Base-by-base conservation (phyloP, 495 filamentous ascomycete genomes). In the Penicillium macrosclerotiorum region DNA sequence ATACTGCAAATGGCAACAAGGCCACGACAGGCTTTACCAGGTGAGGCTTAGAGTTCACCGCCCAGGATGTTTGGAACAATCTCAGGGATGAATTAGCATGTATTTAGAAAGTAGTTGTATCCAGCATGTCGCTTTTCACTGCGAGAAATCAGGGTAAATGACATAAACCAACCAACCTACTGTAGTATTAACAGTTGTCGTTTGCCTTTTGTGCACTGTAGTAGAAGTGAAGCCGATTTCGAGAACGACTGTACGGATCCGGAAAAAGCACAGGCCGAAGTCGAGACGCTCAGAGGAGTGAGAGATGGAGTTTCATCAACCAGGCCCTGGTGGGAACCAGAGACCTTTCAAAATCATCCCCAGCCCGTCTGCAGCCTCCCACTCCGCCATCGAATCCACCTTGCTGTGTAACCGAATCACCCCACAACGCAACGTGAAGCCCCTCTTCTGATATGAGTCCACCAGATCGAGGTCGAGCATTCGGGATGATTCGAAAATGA, bases 81-180 rank as follows among this genome's bases (percentile, higher is more conserved):
- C 29, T 31, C 29, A 13, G 29, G 29, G 29, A 31, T 31, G 11
- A 31, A 3, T 31, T 13, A 31, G 29, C 3, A 31, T 31, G 29
- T 31, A 31, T 40, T 40, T 25, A 40, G 19, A 17, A 40, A 42
- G 39, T 31, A 31, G 39, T 33, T 42, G 39, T 42, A 16, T n/a
- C 33, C 33, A 17, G 39, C 26, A 31, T 31, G 18, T 27, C 16
- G 29, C 29, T 19, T 33, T 17, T 17, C 33, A 18, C 32, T 9
- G 39, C 39, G 39, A 42, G 39, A 9, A 27, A 27, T 42, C 39
- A 42, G 39, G 5, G 29, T 42, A 42, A 42, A 31, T 42, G 39
- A 42, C 8, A 42, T 32, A 25, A 42, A 17, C 33, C 33, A 36
- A 17, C 33, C 33, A 36, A 7, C 33, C 33, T n/a, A n/a, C n/a